phyloP scores from a whole-genome alignment of 495 filamentous ascomycete species.

The Xylaria venustula region DNA sequence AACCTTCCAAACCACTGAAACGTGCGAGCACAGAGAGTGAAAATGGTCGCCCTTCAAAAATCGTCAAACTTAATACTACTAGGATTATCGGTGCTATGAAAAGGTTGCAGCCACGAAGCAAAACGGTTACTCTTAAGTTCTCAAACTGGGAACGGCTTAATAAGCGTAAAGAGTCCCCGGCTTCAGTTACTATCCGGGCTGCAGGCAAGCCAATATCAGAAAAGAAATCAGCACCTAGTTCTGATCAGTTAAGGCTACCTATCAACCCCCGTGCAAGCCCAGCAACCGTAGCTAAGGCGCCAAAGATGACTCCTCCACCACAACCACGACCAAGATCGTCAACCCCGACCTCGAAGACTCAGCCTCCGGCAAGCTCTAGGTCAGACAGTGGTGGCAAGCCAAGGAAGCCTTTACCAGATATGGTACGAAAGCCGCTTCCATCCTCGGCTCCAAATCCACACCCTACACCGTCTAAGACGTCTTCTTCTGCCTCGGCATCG shows the following conservation, averaged over 20 bases:
- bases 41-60: slow-evolving; percentile 36
- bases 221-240: background rate
- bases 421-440: slow-evolving; percentile 40
- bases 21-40: slow-evolving; percentile 26
- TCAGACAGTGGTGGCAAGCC: slow-evolving; percentile 18
- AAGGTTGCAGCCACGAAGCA: slow-evolving; percentile 11
- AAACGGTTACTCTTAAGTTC: slow-evolving; percentile 24
- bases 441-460: slow-evolving; percentile 26
- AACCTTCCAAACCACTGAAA: slow-evolving; percentile 21
- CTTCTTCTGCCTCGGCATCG: slow-evolving; percentile 17
- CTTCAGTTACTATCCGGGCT: slow-evolving; percentile 2
- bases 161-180: slow-evolving; percentile 8
- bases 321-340: slow-evolving; percentile 16
- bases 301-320: slow-evolving; percentile 4
- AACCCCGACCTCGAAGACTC: slow-evolving; percentile 4
- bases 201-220: slow-evolving; percentile 4
- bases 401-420: slow-evolving; percentile 30
- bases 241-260: background rate
- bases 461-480: slow-evolving; percentile 22
- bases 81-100: slow-evolving; percentile 19
- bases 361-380: background rate
- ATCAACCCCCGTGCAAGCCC: background rate
- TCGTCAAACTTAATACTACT: slow-evolving; percentile 32
- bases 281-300: background rate
- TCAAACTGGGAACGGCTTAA: slow-evolving; percentile 23